A percentile compares a stretch with the other conserved stretches of the same genome.
Conservation (phyloP, 1,284 basidiomycete species). For the Sanguinoderma infundibulare region DNA sequence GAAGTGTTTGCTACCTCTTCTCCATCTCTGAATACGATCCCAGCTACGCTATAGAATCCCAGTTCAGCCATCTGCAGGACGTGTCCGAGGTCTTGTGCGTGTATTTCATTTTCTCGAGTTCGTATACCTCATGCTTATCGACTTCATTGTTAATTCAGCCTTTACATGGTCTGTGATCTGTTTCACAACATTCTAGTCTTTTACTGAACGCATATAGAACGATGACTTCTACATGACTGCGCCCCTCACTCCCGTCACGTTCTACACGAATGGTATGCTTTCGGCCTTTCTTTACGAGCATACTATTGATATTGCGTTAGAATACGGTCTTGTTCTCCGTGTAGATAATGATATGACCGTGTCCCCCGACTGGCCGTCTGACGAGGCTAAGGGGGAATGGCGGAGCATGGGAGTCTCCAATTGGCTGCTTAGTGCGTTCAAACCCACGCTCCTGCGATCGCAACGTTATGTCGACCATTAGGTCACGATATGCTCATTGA, state of each 20-base stretch:
- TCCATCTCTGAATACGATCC: not conserved
- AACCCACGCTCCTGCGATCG: too few relatives aligned
- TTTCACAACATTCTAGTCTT: too few relatives aligned
- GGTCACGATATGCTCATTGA: not conserved
- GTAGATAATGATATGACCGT: slow-evolving; percentile 32
- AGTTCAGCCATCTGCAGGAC: slow-evolving; percentile 31
- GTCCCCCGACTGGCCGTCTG: slow-evolving; percentile 25
- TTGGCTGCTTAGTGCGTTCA: slow-evolving; percentile 30
- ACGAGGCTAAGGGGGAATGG: slow-evolving; percentile 37
- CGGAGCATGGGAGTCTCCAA: slow-evolving; percentile 37
- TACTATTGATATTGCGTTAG: slow-evolving; percentile 13
- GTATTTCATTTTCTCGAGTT: not conserved
- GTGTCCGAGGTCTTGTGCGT: slow-evolving; percentile 32
- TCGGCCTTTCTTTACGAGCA: not conserved
- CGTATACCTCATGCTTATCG: not conserved
- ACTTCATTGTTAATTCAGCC: slow-evolving; percentile 17
- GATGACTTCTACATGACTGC: slow-evolving; percentile 35
- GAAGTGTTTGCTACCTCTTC: not conserved
- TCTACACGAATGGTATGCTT: slow-evolving; percentile 33
- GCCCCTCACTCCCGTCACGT: slow-evolving; percentile 29
- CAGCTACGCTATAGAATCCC: slow-evolving; percentile 36
- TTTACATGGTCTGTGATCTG: slow-evolving; percentile 32
- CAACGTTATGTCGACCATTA: too few relatives aligned
- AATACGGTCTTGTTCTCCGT: slow-evolving; percentile 40
- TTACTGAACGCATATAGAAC: slow-evolving; percentile 21